These are phyloP conservation scores for Fusarium mundagurra DNA, from an alignment of 2,329 filamentous ascomycete species.

Conservation along the genomic window DNA sequence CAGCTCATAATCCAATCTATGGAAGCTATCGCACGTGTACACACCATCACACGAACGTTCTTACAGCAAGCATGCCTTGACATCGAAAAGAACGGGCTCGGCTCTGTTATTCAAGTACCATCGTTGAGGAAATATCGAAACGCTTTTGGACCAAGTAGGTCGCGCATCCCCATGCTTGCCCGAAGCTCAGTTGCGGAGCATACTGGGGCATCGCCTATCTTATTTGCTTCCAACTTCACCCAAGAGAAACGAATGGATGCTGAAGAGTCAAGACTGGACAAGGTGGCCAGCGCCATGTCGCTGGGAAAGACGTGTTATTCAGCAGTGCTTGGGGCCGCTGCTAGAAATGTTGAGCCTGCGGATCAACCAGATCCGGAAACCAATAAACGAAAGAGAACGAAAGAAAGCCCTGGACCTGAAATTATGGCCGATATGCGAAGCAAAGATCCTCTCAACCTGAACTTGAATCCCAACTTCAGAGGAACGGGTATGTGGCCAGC, in stretches of 20 bases:
- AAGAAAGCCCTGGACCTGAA: constrained; percentile 41
- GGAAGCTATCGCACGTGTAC: constrained; percentile 77
- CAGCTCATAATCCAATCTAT: constrained; percentile 83
- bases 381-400: constrained; percentile 48
- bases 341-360: constrained; percentile 42
- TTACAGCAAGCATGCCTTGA: constrained; percentile 88
- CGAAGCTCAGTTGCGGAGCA: constrained; percentile 56
- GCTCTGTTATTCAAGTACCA: constrained; percentile 49
- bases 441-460: background rate
- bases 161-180: constrained; percentile 60
- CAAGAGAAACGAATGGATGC: constrained; percentile 1
- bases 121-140: constrained; percentile 47
- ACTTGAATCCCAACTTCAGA: background rate
- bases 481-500: constrained; percentile 10
- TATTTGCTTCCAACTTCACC: constrained; percentile 33
- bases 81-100: constrained; percentile 66
- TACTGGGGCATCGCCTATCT: constrained; percentile 51
- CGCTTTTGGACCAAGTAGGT: constrained; percentile 43
- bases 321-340: constrained; percentile 47
- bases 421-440: background rate
- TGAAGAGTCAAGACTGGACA: constrained; percentile 13
- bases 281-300: background rate
- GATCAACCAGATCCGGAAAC: constrained; percentile 22
- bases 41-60: constrained; percentile 83
- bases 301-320: constrained; percentile 45